Evolutionary conservation across 495 filamentous ascomycete genomes (phyloP).

Genomic region (Darksidea phi): DNA sequence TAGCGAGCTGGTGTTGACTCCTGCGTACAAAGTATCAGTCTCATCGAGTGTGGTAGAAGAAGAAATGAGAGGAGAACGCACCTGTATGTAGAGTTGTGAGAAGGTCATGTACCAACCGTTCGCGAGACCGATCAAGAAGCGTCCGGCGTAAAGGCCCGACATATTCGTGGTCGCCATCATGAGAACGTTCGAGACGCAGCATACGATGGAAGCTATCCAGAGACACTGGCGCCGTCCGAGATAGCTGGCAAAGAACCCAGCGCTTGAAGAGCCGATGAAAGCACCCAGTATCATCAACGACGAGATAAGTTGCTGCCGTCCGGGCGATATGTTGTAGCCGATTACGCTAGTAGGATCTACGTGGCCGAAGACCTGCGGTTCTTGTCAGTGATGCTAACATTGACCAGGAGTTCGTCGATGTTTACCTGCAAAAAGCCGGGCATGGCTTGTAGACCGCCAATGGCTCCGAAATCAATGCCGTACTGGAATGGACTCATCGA

Average conservation of each 20-base stretch:
- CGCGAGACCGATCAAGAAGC: constrained; percentile 28
- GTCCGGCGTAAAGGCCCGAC: constrained; percentile 20
- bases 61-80: not conserved
- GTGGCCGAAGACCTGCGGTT: constrained; percentile 32
- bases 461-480: constrained; percentile 61
- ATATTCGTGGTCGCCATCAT: constrained; percentile 31
- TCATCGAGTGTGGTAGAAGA: constrained; percentile 24
- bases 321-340: constrained; percentile 57
- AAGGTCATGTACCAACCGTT: constrained; percentile 34
- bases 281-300: constrained; percentile 62
- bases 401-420: not conserved
- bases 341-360: constrained; percentile 45
- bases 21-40: constrained; percentile 42
- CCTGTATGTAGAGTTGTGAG: constrained; percentile 31
- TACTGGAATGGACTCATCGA: constrained; percentile 61
- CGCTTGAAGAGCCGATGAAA: constrained; percentile 56
- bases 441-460: constrained; percentile 63
- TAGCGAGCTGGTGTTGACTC: constrained; percentile 26
- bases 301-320: constrained; percentile 56
- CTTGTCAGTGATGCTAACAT: not conserved
- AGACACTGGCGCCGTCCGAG: constrained; percentile 49
- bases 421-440: constrained; percentile 55
- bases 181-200: constrained; percentile 23
- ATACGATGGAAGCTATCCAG: constrained; percentile 26
- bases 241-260: constrained; percentile 53